phyloP scores from a whole-genome alignment of 129 eudicot species.

The Flaveria bidentis region DNA sequence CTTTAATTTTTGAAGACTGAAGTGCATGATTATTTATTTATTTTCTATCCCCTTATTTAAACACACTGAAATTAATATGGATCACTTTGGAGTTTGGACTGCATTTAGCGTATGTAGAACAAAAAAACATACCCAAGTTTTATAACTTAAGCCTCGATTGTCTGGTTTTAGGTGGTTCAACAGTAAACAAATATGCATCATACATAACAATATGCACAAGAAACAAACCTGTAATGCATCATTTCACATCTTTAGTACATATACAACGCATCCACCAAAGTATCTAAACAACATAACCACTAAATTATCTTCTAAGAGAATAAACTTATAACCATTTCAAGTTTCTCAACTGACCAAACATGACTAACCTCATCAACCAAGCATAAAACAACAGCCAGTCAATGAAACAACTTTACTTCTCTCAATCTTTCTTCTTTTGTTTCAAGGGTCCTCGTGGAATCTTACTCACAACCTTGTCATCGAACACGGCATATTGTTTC shows the following conservation, averaged over 20 bases:
- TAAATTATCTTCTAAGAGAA: background rate
- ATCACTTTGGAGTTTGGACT: background rate
- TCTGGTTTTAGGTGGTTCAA: too few relatives aligned
- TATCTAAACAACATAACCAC: slow-evolving; percentile 22
- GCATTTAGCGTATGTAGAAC: background rate
- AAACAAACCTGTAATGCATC: slow-evolving; percentile 4
- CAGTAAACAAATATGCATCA: too few relatives aligned
- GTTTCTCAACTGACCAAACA: slow-evolving; percentile 13
- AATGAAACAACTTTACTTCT: background rate
- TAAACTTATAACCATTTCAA: background rate
- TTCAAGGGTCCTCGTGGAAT: slow-evolving; percentile 69
- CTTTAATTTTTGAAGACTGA: slow-evolving; percentile 11
- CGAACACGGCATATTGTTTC: slow-evolving; percentile 73
- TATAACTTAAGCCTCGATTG: too few relatives aligned
- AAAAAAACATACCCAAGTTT: background rate
- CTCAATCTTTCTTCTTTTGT: slow-evolving; percentile 59
- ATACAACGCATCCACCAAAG: slow-evolving; percentile 12
- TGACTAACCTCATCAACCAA: slow-evolving; percentile 7
- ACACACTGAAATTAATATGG: background rate
- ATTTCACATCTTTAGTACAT: slow-evolving; percentile 20
- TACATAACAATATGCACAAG: too few relatives aligned
- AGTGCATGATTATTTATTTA: background rate
- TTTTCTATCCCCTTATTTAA: background rate
- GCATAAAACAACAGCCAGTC: slow-evolving; percentile 12
- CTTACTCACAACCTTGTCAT: slow-evolving; percentile 67